Conservation (phyloP, 108 stramenopile genomes). For the Discostella stelligeroides region DNA sequence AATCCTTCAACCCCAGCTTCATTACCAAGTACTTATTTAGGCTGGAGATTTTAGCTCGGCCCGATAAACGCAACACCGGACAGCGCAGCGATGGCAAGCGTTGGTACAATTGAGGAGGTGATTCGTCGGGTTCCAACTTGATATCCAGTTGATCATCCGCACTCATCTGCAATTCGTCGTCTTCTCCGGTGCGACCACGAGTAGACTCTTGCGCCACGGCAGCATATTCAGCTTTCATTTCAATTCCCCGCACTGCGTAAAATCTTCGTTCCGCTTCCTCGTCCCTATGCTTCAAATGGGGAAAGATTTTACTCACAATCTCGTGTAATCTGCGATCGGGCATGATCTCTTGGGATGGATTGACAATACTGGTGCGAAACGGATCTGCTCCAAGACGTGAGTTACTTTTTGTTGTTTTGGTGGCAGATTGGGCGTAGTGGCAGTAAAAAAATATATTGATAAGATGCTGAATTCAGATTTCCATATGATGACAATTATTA, state of each 20-base stretch:
- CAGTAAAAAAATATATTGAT: too few species aligned
- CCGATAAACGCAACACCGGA: slow-evolving; percentile 36
- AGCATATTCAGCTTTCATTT: slow-evolving; percentile 44
- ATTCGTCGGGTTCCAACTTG: slow-evolving; percentile 22
- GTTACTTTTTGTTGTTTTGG: slow-evolving; percentile 16
- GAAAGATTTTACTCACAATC: slow-evolving; percentile 60
- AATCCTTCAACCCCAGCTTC: slow-evolving; percentile 37
- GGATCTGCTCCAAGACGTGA: slow-evolving; percentile 47
- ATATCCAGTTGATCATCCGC: slow-evolving; percentile 39
- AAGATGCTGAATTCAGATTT: too few species aligned
- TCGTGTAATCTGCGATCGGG: slow-evolving; percentile 61
- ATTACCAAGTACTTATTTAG: slow-evolving; percentile 50
- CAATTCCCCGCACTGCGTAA: slow-evolving; percentile 49
- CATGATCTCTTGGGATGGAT: slow-evolving; percentile 27
- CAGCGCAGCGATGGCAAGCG: slow-evolving; percentile 29
- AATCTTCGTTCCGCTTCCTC: slow-evolving; percentile 47
- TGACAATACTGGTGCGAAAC: slow-evolving; percentile 28
- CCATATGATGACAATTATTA: too few species aligned
- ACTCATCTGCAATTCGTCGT: not conserved
- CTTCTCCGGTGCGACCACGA: not conserved
- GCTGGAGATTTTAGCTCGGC: slow-evolving; percentile 40
- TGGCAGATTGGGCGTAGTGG: too few species aligned
- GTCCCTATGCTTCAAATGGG: slow-evolving; percentile 46
- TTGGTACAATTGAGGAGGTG: not conserved
- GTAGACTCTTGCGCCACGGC: slow-evolving; percentile 3